These are phyloP conservation scores for Calonectria pseudoreteaudii DNA, from an alignment of 2,329 filamentous ascomycete genomes.

Conservation along the genomic window DNA sequence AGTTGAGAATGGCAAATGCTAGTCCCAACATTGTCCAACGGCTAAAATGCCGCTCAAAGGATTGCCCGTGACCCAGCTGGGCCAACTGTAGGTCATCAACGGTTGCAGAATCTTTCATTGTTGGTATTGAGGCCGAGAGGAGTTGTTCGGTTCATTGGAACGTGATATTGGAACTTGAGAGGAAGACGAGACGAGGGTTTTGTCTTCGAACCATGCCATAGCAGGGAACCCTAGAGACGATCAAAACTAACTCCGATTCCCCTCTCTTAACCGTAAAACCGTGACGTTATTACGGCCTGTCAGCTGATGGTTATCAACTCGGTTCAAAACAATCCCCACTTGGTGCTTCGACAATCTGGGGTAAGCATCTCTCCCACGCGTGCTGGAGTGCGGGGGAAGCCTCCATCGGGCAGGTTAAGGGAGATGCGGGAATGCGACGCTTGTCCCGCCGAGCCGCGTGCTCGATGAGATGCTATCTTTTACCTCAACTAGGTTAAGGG, in stretches of 20 bases:
- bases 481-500: constrained; percentile 16
- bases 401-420: constrained; percentile 2
- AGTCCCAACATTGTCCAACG: constrained; percentile 54
- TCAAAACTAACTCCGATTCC: background rate
- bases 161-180: background rate
- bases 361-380: background rate
- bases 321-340: background rate
- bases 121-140: background rate
- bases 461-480: constrained; percentile 16
- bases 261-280: background rate
- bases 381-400: constrained; percentile 1
- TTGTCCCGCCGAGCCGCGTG: background rate
- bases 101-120: constrained; percentile 10
- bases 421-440: background rate
- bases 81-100: constrained; percentile 21
- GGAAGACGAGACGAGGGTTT: background rate
- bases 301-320: background rate
- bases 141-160: background rate
- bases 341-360: constrained; percentile 4
- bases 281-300: background rate
- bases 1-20: constrained; percentile 60
- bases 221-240: background rate
- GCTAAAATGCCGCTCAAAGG: constrained; percentile 23
- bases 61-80: constrained; percentile 21
- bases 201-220: background rate